These are phyloP conservation scores for Linum tenue DNA, from an alignment of 345 rosid species.

Conservation along the genomic window DNA sequence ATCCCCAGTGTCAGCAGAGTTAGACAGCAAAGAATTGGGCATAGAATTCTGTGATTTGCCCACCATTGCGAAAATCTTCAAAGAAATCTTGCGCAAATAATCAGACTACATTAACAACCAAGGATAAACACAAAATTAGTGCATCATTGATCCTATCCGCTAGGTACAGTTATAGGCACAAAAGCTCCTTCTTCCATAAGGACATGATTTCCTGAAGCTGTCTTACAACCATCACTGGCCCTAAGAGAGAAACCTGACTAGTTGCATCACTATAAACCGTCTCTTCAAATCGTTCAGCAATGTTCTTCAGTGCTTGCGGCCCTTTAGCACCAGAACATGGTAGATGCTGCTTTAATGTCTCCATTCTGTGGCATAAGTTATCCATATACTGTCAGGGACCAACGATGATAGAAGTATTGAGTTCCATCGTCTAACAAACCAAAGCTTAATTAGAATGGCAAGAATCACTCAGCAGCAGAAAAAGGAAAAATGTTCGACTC, in stretches of 20 bases:
- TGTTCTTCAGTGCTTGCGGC: slow-evolving; percentile 1
- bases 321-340: slow-evolving; percentile 6
- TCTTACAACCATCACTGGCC: not conserved
- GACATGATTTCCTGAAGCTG: not conserved
- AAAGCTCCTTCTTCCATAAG: too few relatives aligned
- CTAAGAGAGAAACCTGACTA: not conserved
- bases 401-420: not conserved
- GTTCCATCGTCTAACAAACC: not conserved
- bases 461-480: not conserved
- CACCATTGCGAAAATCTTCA: slow-evolving; percentile 85
- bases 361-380: slow-evolving; percentile 19
- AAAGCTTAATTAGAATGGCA: too few relatives aligned
- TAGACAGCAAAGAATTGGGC: too few relatives aligned
- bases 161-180: not conserved
- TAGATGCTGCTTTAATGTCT: not conserved
- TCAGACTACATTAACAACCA: slow-evolving; percentile 46
- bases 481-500: slow-evolving; percentile 9
- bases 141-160: not conserved
- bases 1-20: too few relatives aligned
- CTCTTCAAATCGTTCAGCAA: not conserved
- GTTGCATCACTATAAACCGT: slow-evolving; percentile 4
- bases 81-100: slow-evolving; percentile 70
- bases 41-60: slow-evolving; percentile 30
- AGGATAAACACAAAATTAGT: slow-evolving; percentile 5
- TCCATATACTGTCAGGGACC: not conserved